Evolutionary conservation across 768 basidiomycete species (phyloP), one percentile per base, ranked within the genome.

Genomic region (Tremella fuciformis): DNA sequence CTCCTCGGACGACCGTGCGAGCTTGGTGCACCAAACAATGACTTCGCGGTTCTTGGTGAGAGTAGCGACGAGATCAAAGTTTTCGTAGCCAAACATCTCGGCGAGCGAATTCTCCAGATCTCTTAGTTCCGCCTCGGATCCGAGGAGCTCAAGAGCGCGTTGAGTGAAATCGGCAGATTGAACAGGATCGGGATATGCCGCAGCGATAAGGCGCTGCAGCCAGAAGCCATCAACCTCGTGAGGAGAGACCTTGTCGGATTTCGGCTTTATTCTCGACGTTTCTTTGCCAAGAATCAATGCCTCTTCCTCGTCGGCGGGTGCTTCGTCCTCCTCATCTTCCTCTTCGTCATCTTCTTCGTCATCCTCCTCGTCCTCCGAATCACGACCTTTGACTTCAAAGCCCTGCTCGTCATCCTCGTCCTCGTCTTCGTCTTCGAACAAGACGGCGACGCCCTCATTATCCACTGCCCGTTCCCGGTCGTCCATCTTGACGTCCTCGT

Each of bases 371-470:
- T 89, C 88, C 47, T 89, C 89, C 1, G 84, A 84, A 64, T 88
- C 89, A 0, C 91, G 88, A 9, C 83, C 64, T 60, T 73, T 82
- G 53, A 97, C 83, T 74, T 96, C 93, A 65, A 82, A 97, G 0
- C 89, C 90, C 18, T 93, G 90, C 1, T 93, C 91, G 21, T 83
- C 81, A 2, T 81, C 80, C 3, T 89, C 91, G 21, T 96, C 92
- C 68, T 91, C 86, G 64, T 96, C 94, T 58, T 98, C 96, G 71
- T 97, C 94, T 64, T 97, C 93, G 59, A 98, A 97, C 4, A 97
- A 87, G 8, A 99, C 93, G 0, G 94, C 94, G 0, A 99, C 94
- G n/a, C 94, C 93, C 67, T 94, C 92, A 59, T 92, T 92, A 64
- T 97, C 94, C 67, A 97, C 62, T n/a, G 91, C 77, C 88, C 91